A percentile compares a stretch with the other conserved stretches of the same genome.
These are phyloP conservation scores for Theobroma grandiflorum DNA, from an alignment of 441 rosid genomes.

Conservation along the genomic window DNA sequence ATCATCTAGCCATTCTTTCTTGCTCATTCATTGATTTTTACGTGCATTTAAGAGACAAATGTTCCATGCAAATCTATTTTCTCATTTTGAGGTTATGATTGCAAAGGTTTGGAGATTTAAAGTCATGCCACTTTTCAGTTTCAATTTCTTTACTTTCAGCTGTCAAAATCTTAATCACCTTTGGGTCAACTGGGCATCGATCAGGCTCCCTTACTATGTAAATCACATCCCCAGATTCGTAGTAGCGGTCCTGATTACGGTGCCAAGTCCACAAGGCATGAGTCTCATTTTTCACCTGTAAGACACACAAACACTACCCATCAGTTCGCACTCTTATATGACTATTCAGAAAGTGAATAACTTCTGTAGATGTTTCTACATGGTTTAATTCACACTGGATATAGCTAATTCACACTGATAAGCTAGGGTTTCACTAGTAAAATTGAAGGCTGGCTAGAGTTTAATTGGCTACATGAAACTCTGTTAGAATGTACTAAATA, in stretches of 20 bases:
- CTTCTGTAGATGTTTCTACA: not conserved
- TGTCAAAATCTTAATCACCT: constrained; percentile 9
- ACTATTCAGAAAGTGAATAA: not conserved
- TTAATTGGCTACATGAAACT: not conserved
- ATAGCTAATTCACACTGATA: not conserved
- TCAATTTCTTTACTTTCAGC: not conserved
- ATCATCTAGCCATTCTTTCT: not conserved
- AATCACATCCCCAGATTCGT: constrained; percentile 55
- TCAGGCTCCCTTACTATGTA: constrained; percentile 79
- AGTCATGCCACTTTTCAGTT: not conserved
- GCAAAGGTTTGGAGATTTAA: not conserved
- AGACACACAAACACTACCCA: not conserved
- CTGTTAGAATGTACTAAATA: not conserved
- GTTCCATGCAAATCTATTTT: no score
- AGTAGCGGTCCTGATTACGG: constrained; percentile 63
- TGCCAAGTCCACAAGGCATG: constrained; percentile 94
- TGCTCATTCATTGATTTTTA: no score
- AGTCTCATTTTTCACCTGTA: constrained; percentile 85
- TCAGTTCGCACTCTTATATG: constrained; percentile 27
- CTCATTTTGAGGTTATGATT: not conserved
- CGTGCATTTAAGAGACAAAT: not conserved
- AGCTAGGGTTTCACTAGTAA: no score
- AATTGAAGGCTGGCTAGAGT: constrained; percentile 1
- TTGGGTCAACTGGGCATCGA: constrained; percentile 41
- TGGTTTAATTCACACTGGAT: not conserved